A percentile compares a stretch with the other conserved stretches of the same genome.
These are phyloP conservation scores for Eremothecium gossypii DNA, from an alignment of 1,139 yeast genomes.

Conservation along the genomic window DNA sequence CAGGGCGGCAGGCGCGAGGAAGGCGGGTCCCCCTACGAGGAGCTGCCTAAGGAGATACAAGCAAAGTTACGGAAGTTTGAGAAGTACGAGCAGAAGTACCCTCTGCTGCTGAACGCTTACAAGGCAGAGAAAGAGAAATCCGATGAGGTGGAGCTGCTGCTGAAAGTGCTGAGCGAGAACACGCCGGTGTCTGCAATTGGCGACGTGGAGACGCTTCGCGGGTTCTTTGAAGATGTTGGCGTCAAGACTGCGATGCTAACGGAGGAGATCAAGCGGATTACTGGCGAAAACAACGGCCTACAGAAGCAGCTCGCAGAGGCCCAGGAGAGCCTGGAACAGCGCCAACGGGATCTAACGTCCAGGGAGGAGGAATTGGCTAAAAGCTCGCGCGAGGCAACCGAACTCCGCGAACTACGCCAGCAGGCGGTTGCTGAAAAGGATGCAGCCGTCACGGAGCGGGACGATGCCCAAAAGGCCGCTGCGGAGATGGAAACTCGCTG, in stretches of 20 bases:
- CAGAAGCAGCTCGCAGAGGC: conserved; percentile 12
- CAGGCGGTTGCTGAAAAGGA: conserved; percentile 8
- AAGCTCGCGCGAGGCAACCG: conserved; percentile 7
- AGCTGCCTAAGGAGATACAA: conserved; percentile 46
- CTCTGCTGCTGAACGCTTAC: conserved; percentile 71
- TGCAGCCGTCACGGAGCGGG: background rate
- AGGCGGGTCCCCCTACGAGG: conserved; percentile 27
- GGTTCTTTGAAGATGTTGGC: conserved; percentile 56
- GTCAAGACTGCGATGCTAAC: conserved; percentile 48
- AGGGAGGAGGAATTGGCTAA: conserved; percentile 13
- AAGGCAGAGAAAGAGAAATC: conserved; percentile 66
- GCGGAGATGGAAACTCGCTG: background rate
- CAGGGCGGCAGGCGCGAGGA: conserved; percentile 12
- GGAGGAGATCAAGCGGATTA: conserved; percentile 33
- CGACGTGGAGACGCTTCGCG: conserved; percentile 57
- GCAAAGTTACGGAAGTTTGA: conserved; percentile 65
- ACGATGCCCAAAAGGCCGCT: conserved; percentile 1
- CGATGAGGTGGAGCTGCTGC: conserved; percentile 56
- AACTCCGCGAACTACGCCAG: conserved; percentile 4
- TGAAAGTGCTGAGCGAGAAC: conserved; percentile 60
- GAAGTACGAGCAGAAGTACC: conserved; percentile 86
- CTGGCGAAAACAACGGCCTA: conserved; percentile 16
- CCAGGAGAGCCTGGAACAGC: conserved; percentile 7
- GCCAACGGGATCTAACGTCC: conserved; percentile 6
- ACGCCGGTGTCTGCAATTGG: conserved; percentile 73